These are phyloP conservation scores for Debaryomyces tyrocola DNA, from an alignment of 805 yeast species.

Conservation along the genomic window DNA sequence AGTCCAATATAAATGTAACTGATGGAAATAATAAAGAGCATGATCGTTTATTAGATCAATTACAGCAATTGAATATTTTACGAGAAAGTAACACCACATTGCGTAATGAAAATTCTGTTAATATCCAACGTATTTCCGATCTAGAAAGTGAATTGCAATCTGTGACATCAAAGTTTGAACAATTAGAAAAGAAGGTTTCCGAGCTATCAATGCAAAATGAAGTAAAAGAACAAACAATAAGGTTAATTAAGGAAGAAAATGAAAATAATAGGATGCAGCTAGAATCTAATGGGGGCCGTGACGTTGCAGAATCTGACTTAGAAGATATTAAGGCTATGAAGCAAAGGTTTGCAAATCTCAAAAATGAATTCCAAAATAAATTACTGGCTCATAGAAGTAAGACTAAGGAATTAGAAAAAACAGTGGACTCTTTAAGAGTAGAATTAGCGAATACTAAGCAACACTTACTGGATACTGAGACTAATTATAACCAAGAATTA, in stretches of 20 bases:
- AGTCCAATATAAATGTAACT: slow-evolving; percentile 17
- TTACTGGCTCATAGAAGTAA: slow-evolving; percentile 23
- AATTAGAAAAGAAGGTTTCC: slow-evolving; percentile 42
- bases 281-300: slow-evolving; percentile 24
- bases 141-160: slow-evolving; percentile 41
- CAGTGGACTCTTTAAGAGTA: slow-evolving; percentile 20
- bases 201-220: slow-evolving; percentile 39
- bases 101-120: slow-evolving; percentile 47
- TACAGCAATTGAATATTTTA: slow-evolving; percentile 60
- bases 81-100: slow-evolving; percentile 69
- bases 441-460: slow-evolving; percentile 16
- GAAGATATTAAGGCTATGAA: slow-evolving; percentile 24
- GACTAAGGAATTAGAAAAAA: slow-evolving; percentile 25
- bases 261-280: slow-evolving; percentile 59
- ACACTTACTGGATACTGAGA: slow-evolving; percentile 10
- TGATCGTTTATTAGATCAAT: slow-evolving; percentile 47
- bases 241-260: slow-evolving; percentile 50
- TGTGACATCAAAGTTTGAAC: slow-evolving; percentile 37
- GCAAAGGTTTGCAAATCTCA: slow-evolving; percentile 26
- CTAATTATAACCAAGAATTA: slow-evolving; percentile 10
- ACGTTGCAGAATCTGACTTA: slow-evolving; percentile 15
- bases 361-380: slow-evolving; percentile 25
- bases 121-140: slow-evolving; percentile 18
- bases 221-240: slow-evolving; percentile 51
- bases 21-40: slow-evolving; percentile 41